phyloP scores from a whole-genome alignment of 768 basidiomycete genomes.

The Pleurotus platypus region DNA sequence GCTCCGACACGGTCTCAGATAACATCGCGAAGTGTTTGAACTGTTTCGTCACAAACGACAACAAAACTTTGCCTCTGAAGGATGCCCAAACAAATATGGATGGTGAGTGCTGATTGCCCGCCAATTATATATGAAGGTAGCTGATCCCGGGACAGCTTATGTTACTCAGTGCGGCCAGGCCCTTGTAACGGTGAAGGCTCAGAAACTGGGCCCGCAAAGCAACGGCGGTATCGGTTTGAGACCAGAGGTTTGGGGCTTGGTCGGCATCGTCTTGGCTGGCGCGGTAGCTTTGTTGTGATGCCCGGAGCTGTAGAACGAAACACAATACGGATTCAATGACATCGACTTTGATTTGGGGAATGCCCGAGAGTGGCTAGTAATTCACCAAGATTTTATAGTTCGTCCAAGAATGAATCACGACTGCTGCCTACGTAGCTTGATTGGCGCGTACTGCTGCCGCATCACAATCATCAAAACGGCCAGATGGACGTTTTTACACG shows the following conservation, averaged over 20 bases:
- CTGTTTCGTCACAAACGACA: neutral
- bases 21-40: neutral
- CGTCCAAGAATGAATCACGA: neutral
- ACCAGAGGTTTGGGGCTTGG: neutral
- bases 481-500: too few species aligned
- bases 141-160: neutral
- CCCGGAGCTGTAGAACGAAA: neutral
- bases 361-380: neutral
- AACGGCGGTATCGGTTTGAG: neutral
- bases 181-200: neutral
- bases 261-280: neutral
- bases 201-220: neutral
- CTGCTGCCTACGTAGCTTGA: neutral
- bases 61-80: neutral
- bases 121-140: neutral
- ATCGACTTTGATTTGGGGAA: neutral
- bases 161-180: neutral
- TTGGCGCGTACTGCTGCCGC: neutral
- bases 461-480: too few species aligned
- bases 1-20: neutral
- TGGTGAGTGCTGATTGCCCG: neutral
- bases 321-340: neutral
- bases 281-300: neutral
- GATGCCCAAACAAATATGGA: neutral
- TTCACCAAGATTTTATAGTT: neutral